Evolutionary conservation across 1,139 yeast species (phyloP), one percentile per base, ranked within the genome.

Genomic region (Wickerhamomyces sp.): DNA sequence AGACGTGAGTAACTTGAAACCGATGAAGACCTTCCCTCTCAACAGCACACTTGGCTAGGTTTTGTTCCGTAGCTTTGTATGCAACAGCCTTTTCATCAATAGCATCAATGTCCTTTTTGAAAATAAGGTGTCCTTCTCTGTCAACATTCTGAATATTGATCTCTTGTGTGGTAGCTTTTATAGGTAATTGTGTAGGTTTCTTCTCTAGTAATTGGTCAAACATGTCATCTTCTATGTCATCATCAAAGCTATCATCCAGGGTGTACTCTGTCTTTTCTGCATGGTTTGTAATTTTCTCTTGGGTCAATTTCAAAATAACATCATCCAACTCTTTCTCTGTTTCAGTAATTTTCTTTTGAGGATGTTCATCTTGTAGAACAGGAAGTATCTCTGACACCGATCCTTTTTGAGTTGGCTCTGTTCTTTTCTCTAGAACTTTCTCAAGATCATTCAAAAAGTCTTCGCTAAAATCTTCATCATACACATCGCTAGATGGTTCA

Each of bases 21-120:
- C 92, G 59, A 21, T 62, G 63, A n/a, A 81, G 66, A 35, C 70
- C 73, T 1, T 67, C 58, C 38, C 79, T 63, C 1, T 61, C 49
- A 24, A 70, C 71, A 1, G 80, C 72, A 20, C 74, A 52, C 35
- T 66, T 64, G 0, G 81, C 74, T 12, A 61, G 55, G 38, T 64
- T 61, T 1, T 47, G 46, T 9, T 46, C 42, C 1, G 37, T 22
- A n/a, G 40, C 41, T 29, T 37, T 51, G 40, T 44, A 50, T 2
- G 31, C 42, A 18, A 38, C 41, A n/a, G 19, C n/a, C 3, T 42
- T 39, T 13, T 50, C 37, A 28, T 63, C 68, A 8, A 60, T 51
- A 16, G 47, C 53, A 25, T 54, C 56, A 18, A 63, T 58, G 24
- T 61, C 64, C 27, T 55, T 55, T 41, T 60, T 62, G 46, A 65